Evolutionary conservation across 768 basidiomycete genomes (phyloP).

Genomic region (Naganishia friedmannii): DNA sequence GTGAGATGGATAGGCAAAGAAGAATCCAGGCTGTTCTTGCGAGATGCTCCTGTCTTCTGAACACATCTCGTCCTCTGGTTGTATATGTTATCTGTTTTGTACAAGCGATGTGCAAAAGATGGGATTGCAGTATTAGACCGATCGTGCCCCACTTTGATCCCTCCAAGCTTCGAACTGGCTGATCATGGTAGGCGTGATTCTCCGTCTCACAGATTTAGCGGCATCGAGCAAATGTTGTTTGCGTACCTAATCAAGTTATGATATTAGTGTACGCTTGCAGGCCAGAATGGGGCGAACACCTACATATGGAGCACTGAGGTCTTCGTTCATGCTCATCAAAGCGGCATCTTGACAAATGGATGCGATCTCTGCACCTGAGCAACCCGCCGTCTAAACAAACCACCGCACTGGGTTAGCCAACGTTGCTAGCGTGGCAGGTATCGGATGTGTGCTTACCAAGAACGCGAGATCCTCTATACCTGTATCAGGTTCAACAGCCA

Average conservation of each 20-base stretch:
- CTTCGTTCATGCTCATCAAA: slow-evolving; percentile 79
- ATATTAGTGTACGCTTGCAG: not conserved
- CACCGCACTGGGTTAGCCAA: not conserved
- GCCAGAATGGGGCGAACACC: slow-evolving; percentile 41
- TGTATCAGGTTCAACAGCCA: slow-evolving; percentile 73
- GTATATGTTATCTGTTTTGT: not conserved
- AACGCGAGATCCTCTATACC: slow-evolving; percentile 66
- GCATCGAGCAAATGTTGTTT: slow-evolving; percentile 70
- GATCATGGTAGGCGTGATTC: slow-evolving; percentile 80
- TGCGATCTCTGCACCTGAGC: slow-evolving; percentile 90
- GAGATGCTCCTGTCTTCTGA: slow-evolving; percentile 84
- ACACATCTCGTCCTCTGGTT: not conserved
- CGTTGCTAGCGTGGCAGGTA: too few species aligned
- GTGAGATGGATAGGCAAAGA: slow-evolving; percentile 88
- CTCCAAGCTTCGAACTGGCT: slow-evolving; percentile 71
- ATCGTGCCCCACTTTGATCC: slow-evolving; percentile 48
- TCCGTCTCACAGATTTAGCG: slow-evolving; percentile 66
- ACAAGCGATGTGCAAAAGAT: not conserved
- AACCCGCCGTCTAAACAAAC: slow-evolving; percentile 73
- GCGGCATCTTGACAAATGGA: slow-evolving; percentile 96
- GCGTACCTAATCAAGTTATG: slow-evolving; percentile 61
- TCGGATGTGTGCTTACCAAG: slow-evolving; percentile 57
- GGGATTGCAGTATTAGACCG: not conserved
- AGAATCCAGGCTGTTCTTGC: slow-evolving; percentile 74
- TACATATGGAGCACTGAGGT: slow-evolving; percentile 74